A percentile compares a stretch with the other conserved stretches of the same genome.
These are phyloP conservation scores for Neoscytalidium dimidiatum DNA, from an alignment of 2,329 filamentous ascomycete species.

Conservation along the genomic window DNA sequence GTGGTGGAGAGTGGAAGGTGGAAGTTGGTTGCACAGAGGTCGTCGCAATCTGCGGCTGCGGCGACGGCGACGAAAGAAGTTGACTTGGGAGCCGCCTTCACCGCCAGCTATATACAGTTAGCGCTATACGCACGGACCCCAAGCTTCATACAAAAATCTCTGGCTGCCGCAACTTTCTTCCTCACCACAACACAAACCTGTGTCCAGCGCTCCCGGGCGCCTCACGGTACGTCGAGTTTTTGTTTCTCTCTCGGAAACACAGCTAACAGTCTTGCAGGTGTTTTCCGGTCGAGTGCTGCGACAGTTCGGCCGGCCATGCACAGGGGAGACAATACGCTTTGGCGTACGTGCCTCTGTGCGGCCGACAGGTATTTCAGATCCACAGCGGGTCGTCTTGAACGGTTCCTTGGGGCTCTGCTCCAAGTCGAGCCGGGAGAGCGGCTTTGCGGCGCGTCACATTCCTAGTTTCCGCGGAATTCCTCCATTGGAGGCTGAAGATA, in stretches of 20 bases:
- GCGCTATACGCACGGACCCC: slow-evolving; percentile 27
- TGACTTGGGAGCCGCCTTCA: neutral
- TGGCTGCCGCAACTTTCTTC: slow-evolving; percentile 39
- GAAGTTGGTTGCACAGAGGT: neutral
- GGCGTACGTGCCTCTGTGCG: slow-evolving; percentile 75
- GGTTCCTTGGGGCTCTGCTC: slow-evolving; percentile 56
- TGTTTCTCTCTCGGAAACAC: neutral
- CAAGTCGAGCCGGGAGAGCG: slow-evolving; percentile 64
- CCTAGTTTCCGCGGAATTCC: slow-evolving; percentile 41
- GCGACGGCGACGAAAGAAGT: slow-evolving; percentile 11
- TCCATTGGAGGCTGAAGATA: slow-evolving; percentile 14
- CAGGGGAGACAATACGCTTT: slow-evolving; percentile 70
- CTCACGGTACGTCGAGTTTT: slow-evolving; percentile 45
- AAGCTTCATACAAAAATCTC: slow-evolving; percentile 39
- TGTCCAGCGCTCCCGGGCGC: slow-evolving; percentile 76
- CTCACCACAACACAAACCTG: slow-evolving; percentile 70
- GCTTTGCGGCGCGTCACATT: slow-evolving; percentile 75
- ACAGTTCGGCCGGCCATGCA: slow-evolving; percentile 74
- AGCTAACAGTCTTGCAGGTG: slow-evolving; percentile 1
- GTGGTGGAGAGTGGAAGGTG: slow-evolving; percentile 14
- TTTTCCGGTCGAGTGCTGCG: slow-evolving; percentile 70
- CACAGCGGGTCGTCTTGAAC: slow-evolving; percentile 49
- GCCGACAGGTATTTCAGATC: slow-evolving; percentile 90
- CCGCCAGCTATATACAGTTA: slow-evolving; percentile 23
- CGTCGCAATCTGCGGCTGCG: neutral